phyloP scores from a whole-genome alignment of 306 rosid species.

The Neltuma alba region DNA sequence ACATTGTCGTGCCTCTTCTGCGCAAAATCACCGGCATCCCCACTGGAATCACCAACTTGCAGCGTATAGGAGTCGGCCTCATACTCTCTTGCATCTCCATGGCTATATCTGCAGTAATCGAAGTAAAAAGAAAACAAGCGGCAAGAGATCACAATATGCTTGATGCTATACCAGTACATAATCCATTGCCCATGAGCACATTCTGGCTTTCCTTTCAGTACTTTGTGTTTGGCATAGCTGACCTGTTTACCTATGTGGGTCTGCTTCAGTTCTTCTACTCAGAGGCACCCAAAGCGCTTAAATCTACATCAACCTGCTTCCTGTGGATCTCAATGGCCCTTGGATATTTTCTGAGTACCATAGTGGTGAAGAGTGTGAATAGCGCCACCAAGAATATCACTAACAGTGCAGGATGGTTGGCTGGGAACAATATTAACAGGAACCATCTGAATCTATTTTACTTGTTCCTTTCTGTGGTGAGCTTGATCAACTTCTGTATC shows the following conservation, averaged over 20 bases:
- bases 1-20: conserved; percentile 58
- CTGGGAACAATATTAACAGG: conserved; percentile 81
- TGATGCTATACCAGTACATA: conserved; percentile 62
- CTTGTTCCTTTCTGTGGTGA: conserved; percentile 72
- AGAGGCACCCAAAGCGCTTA: conserved; percentile 77
- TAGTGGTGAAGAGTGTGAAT: conserved; percentile 74
- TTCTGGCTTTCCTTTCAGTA: conserved; percentile 91
- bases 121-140: conserved; percentile 72
- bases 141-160: conserved; percentile 67
- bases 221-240: conserved; percentile 94
- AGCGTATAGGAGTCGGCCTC: conserved; percentile 86
- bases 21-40: conserved; percentile 69
- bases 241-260: conserved; percentile 85
- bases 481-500: conserved; percentile 68
- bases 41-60: conserved; percentile 78
- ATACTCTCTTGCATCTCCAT: conserved; percentile 79
- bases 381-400: conserved; percentile 56
- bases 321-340: conserved; percentile 92
- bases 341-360: conserved; percentile 80
- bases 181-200: conserved; percentile 81
- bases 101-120: conserved; percentile 75
- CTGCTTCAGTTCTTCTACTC: conserved; percentile 91
- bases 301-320: conserved; percentile 86
- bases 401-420: conserved; percentile 75
- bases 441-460: conserved; percentile 79